phyloP scores from a whole-genome alignment of 169 alveolate genomes.

The Cyclospora cayetanensis region DNA sequence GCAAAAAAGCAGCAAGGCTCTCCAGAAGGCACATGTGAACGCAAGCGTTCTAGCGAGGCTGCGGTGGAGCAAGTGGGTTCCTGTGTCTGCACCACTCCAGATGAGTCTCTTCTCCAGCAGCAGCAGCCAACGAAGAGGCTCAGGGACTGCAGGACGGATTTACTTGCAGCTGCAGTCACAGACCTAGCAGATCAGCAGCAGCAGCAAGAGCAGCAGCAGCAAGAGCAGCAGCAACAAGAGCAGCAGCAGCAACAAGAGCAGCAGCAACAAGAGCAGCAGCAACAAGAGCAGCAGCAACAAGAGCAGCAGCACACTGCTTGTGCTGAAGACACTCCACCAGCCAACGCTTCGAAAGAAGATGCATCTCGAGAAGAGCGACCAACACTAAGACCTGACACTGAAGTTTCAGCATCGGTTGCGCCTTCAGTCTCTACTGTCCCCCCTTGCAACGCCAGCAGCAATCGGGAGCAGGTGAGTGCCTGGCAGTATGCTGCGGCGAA shows the following conservation, averaged over 20 bases:
- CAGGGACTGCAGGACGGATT: too few species aligned
- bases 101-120: too few species aligned
- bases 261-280: neutral
- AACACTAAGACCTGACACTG: neutral
- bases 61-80: too few species aligned
- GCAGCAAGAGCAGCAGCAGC: neutral
- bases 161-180: neutral
- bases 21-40: too few species aligned
- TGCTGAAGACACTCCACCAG: neutral
- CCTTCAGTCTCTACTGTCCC: neutral
- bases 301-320: neutral
- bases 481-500: neutral
- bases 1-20: too few species aligned
- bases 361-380: neutral
- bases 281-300: neutral
- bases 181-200: neutral
- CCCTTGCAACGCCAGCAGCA: conserved; percentile 4
- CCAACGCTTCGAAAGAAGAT: neutral
- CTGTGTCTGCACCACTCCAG: too few species aligned
- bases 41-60: too few species aligned
- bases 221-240: neutral
- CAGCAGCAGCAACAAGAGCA: neutral
- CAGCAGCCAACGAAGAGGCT: too few species aligned
- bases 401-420: neutral
- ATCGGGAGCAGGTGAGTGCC: neutral